These are phyloP conservation scores for Microthyrium microscopicum DNA, from an alignment of 2,329 filamentous ascomycete genomes.

Conservation along the genomic window DNA sequence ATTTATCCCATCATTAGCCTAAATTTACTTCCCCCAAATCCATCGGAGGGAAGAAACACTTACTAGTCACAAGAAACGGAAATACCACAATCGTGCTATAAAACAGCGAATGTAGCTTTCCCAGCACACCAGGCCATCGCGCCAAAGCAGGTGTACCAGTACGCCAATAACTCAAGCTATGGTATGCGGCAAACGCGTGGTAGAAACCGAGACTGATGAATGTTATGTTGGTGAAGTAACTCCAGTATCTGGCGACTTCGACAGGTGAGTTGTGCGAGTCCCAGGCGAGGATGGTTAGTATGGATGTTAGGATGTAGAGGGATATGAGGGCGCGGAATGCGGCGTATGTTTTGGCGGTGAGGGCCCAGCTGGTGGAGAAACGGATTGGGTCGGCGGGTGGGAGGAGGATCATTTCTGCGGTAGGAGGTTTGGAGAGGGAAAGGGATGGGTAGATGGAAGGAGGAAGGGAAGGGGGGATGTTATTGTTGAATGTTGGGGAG, in stretches of 20 bases:
- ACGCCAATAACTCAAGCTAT: conserved; percentile 49
- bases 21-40: background rate
- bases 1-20: background rate
- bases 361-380: conserved; percentile 67
- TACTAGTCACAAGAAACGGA: conserved; percentile 28
- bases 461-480: too few relatives aligned
- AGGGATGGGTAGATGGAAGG: too few relatives aligned
- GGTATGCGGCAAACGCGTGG: conserved; percentile 47
- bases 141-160: conserved; percentile 20
- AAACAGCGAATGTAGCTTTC: conserved; percentile 23
- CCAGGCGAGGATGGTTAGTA: conserved; percentile 44
- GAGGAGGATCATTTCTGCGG: too few relatives aligned
- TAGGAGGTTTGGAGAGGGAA: too few relatives aligned
- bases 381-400: conserved; percentile 20
- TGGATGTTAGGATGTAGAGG: conserved; percentile 47
- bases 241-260: conserved; percentile 44
- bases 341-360: conserved; percentile 49
- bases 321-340: conserved; percentile 32
- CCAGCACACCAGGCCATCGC: conserved; percentile 21
- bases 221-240: conserved; percentile 67
- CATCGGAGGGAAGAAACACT: conserved; percentile 10
- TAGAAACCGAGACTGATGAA: conserved; percentile 78
- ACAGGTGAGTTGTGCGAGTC: conserved; percentile 49
- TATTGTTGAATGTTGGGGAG: too few relatives aligned
- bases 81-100: conserved; percentile 26